Evolutionary conservation across 169 alveolate species (phyloP), one percentile per base, ranked within the genome.

Genomic region (Eimeria tenella): DNA sequence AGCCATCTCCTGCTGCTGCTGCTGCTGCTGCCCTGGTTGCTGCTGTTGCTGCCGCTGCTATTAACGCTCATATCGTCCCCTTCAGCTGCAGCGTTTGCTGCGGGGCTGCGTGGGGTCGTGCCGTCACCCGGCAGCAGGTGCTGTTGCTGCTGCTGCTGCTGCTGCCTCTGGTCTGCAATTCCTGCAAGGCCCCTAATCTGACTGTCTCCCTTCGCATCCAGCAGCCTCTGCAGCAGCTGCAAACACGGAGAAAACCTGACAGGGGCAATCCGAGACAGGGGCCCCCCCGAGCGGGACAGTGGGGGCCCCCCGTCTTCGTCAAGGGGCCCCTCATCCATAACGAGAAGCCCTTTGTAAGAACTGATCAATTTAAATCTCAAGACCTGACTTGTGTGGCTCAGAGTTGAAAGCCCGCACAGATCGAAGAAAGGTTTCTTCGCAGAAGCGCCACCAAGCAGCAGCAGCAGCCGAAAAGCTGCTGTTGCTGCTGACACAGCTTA

Each of bases 191-290:
- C 25, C 82, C 21, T 71, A 23, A 71, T 42, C 58, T 71, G 50
- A 3, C 53, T 23, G 82, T 71, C 82, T 15, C 82, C 82, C 23
- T 15, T 42, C 5, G 42, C 19, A 8, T 71, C 82, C 13, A 71
- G 55, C 5, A 71, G 82, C 53, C 82, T 42, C 82, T 71, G 82
- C 55, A 71, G 82, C 82, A 71, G 82, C 56, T 71, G 82, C 58
- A 71, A 11, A 52, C 82, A 71, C 19, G 82, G 82, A 71, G 82
- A 71, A n/a, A 71, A 17, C 82, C 55, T 52, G 53, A 71, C 82
- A 42, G 42, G 42, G 11, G 17, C 42, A 1, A 63, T 8, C 10
- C 42, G 74, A 25, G 74, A 25, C 42, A 7, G 21, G 21, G 74
- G 31, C 42, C 74, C 21, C 25, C 31, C 74, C 25, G 7, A 13